phyloP scores from a whole-genome alignment of 2,329 filamentous ascomycete genomes.

The Fusarium armeniacum region DNA sequence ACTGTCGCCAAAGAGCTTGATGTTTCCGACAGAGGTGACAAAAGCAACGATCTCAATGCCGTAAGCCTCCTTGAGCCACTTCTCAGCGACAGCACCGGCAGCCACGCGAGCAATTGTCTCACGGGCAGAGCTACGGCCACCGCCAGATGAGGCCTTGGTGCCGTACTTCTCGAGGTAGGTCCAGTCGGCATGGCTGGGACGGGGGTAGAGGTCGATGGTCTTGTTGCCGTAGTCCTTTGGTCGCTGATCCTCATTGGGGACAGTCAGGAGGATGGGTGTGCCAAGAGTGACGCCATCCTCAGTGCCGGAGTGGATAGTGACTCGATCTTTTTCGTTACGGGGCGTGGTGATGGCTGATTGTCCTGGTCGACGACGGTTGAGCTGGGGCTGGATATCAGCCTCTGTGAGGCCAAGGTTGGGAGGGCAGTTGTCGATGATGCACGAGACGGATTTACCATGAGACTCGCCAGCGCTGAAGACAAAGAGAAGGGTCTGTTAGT shows the following conservation, averaged over 20 bases:
- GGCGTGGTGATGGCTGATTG: conserved; percentile 93
- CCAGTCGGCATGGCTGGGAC: conserved; percentile 95
- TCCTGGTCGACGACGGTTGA: conserved; percentile 89
- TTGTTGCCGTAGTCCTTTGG: conserved; percentile 90
- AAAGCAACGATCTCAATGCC: conserved; percentile 93
- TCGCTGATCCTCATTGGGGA: conserved; percentile 92
- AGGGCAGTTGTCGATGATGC: conserved; percentile 93
- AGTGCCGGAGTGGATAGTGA: conserved; percentile 92
- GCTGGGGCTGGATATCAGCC: conserved; percentile 91
- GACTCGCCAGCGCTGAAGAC: conserved; percentile 67
- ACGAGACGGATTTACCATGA: conserved; percentile 92
- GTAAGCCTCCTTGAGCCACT: conserved; percentile 85
- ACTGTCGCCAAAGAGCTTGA: conserved; percentile 53
- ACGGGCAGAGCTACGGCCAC: conserved; percentile 89
- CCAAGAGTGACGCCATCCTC: conserved; percentile 92
- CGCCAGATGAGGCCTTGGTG: conserved; percentile 89
- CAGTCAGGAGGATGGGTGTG: conserved; percentile 88
- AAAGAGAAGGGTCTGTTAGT: conserved; percentile 1
- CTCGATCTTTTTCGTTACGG: conserved; percentile 90
- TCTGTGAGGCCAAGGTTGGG: conserved; percentile 89
- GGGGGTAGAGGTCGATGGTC: conserved; percentile 92
- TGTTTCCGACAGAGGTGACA: conserved; percentile 83
- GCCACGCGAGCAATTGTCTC: conserved; percentile 96
- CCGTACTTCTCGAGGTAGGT: conserved; percentile 99
- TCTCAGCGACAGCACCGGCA: conserved; percentile 92